A percentile compares a stretch with the other conserved stretches of the same genome.
phyloP scores from a whole-genome alignment of 352 stramenopile species.

The Phytophthora fragariae region DNA sequence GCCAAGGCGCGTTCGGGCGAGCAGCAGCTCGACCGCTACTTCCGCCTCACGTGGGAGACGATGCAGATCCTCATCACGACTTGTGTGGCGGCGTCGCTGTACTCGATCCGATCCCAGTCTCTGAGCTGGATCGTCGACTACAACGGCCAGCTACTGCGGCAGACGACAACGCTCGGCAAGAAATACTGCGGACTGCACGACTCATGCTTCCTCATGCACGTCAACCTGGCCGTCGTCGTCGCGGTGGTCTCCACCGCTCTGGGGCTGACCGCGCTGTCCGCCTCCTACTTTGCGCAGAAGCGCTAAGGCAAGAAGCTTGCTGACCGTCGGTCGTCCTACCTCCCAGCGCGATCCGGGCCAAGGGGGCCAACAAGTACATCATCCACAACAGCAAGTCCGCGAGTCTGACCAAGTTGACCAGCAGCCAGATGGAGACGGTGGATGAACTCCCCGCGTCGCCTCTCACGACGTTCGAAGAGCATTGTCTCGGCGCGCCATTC shows the following conservation, averaged over 20 bases:
- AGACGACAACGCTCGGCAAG: slow-evolving; percentile 7
- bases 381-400: slow-evolving; percentile 1
- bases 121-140: slow-evolving; percentile 3
- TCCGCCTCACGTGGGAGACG: slow-evolving; percentile 19
- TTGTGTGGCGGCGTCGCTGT: background rate
- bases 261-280: background rate
- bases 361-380: background rate
- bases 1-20: slow-evolving; percentile 15
- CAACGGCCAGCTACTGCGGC: slow-evolving; percentile 19
- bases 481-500: slow-evolving; percentile 5
- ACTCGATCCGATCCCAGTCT: background rate
- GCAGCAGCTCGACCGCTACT: slow-evolving; percentile 16
- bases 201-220: slow-evolving; percentile 22
- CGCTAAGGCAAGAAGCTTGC: background rate
- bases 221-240: slow-evolving; percentile 16
- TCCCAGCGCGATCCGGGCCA: background rate
- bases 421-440: background rate
- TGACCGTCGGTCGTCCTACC: background rate
- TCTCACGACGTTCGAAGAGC: slow-evolving; percentile 2
- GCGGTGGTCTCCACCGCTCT: slow-evolving; percentile 2
- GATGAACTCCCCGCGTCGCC: background rate
- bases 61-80: slow-evolving; percentile 16
- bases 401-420: background rate
- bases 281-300: slow-evolving; percentile 1
- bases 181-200: slow-evolving; percentile 25